Base-by-base conservation (phyloP, 768 basidiomycete genomes). In the Pulveroboletus ravenelii region DNA sequence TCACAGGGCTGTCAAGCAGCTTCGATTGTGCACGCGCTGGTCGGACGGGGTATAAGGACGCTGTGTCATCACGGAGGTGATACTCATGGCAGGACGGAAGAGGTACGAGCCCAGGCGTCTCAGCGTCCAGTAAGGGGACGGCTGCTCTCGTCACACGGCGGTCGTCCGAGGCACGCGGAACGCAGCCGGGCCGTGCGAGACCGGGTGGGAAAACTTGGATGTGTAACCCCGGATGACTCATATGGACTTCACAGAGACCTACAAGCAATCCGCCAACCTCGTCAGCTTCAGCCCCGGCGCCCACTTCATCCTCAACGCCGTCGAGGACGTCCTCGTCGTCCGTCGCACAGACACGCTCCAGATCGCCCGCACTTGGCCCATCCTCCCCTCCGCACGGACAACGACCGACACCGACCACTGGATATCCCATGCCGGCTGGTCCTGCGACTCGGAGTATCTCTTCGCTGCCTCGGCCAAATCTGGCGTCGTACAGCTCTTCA, bases 221-320 rank as follows among this genome's bases (percentile, higher is more conserved):
- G 32, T 32, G 12, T 5, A 2, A 12, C 12, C 13, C 5, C 10
- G 12, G 32, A 32, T 4, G 10, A 4, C 10, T 13, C 30, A 20
- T 31, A 89, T 90, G 88, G 89, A 93, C 69, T 92, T 92, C 62
- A 92, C 90, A 17, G 87, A 92, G 64, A 77, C 88, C 54, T 92
- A 91, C 76, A 80, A 78, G 54, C 89, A 90, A 43, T 78, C 88
- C 6, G 68, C 73, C 8, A 76, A 69, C n/a, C 78, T 89, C 38
- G 88, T 89, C 52, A 65, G 76, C 15, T 93, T 92, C 72, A 94
- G 92, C 58, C 85, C 90, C 2, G 92, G 92, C 13, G 81, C 88
- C 0, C 87, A 93, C 51, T 92, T 93, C 61, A 78, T 95, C 55
- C 79, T 93, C 18, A 90, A 85, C 8, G 86, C 88, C 2, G 76